Base-by-base conservation (phyloP, 1,284 basidiomycete species). In the Leccinum pallidistipes region DNA sequence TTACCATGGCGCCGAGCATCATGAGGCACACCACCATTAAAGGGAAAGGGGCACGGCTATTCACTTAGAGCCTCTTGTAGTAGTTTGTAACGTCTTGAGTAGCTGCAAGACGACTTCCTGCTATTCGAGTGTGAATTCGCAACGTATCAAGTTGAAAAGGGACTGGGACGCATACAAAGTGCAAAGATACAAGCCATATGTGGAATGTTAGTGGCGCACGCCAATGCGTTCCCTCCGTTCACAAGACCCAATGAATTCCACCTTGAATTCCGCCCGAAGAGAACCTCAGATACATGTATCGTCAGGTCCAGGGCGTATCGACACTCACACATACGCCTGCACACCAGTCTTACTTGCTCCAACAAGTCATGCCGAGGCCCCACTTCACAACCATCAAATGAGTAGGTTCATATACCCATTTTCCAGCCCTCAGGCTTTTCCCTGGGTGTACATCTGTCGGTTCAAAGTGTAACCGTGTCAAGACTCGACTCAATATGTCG, bases 1-100 rank as follows among this genome's bases (percentile, higher is more conserved):
- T 70, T 85, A 78, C 75, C 83, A 85, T 57, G 85, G 83, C 34
- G 68, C 77, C 57, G 79, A 80, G 53, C 79, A 80, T 51, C 74
- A 77, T 62, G 77, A 78, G 49, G 71, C 69, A 57, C 79, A 80
- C 62, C 78, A 82, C 68, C 80, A 76, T 56, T 76, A 56, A 68
- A 62, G 38, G 58, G 58, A 64, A 65, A 63, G 52, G 57, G 59
- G 45, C 36, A 36, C 36, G 21, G n/a, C 7, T 43, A 29, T 50
- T 18, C 32, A 64, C 29, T 38, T 57, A 69, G 71, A 70, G 21
- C 47, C 34, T 60, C 50, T 3, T 5, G 36, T 61, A 65, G 67
- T 66, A 55, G 38, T 57, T 43, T 73, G 68, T 71, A 69, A 62
- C 45, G 34, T 29, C 52, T 14, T 16, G 40, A 53, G 57, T 55